Base-by-base conservation (phyloP, 2,329 filamentous ascomycete genomes). In the Didymella sp. region DNA sequence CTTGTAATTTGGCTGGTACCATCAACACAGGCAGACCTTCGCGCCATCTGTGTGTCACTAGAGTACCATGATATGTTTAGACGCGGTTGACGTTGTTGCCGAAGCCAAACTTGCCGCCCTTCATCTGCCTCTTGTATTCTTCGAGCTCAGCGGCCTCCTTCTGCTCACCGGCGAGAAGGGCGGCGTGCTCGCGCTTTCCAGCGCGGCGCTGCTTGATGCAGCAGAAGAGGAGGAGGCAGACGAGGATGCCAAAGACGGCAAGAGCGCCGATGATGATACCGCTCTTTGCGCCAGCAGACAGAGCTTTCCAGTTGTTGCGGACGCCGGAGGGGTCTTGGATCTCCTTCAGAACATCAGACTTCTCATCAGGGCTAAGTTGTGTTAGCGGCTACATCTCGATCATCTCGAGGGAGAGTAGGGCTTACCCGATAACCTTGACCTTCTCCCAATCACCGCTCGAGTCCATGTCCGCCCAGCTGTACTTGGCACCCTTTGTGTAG, bases 401-500 rank as follows among this genome's bases (percentile, higher is more conserved):
- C 22, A n/a, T 9, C 3, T 19, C 17, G 15, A 6, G 7, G 9
- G 37, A 25, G 13, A 9, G n/a, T 4, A 11, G 22, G 13, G 72
- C 77, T 52, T 76, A 79, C 78, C 72, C 69, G 58, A 77, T 70
- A 30, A 79, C 69, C 67, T 82, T 78, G 72, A 84, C 83, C 72
- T 80, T 81, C 67, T 87, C 67, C 79, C 81, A 89, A 50, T 76
- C 79, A 48, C 89, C 89, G 1, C 81, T 79, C 35, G 56, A 52
- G 38, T 72, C 69, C 64, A 68, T 68, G 45, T 78, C 78, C 69
- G 90, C 89, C 63, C 85, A 92, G 47, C 56, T 59, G 71, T 92
- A 93, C 65, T 85, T 84, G 64, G 85, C 85, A 43, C 78, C 81
- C 0, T 86, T 85, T 46, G 80, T 84, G 69, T 84, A 85, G 76